Conservation (phyloP, 2,329 filamentous ascomycete species). For the Aspergillus hiratsukae region DNA sequence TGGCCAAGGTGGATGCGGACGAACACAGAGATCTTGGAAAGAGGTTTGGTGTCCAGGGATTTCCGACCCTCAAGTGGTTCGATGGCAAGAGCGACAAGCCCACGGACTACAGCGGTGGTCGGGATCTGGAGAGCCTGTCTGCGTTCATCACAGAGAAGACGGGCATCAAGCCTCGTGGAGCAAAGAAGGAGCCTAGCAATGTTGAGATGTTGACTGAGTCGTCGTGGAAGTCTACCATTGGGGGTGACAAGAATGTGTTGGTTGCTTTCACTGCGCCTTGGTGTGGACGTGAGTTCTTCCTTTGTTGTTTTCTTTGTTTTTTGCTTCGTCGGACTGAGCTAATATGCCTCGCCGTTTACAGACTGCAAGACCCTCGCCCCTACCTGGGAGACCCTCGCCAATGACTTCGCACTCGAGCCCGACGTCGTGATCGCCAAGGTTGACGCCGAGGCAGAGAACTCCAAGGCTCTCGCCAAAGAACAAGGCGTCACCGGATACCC, state of each 20-base stretch:
- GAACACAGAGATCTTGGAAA: conserved; percentile 78
- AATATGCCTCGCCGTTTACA: conserved; percentile 37
- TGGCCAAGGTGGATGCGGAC: conserved; percentile 96
- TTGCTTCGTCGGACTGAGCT: conserved; percentile 3
- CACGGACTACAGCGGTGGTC: conserved; percentile 76
- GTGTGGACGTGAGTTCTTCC: conserved; percentile 80
- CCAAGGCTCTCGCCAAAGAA: conserved; percentile 70
- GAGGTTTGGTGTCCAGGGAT: conserved; percentile 84
- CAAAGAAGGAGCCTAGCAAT: conserved; percentile 60
- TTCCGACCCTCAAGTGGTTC: conserved; percentile 96
- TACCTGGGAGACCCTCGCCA: conserved; percentile 80
- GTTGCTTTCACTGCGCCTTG: conserved; percentile 97
- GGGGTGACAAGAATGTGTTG: conserved; percentile 80
- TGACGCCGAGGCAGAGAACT: conserved; percentile 82
- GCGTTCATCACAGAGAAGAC: conserved; percentile 84
- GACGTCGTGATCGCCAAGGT: conserved; percentile 88
- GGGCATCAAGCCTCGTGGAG: conserved; percentile 68
- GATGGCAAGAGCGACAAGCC: conserved; percentile 89
- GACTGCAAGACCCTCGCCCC: conserved; percentile 97
- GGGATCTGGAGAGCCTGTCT: conserved; percentile 80
- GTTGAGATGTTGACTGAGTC: conserved; percentile 77
- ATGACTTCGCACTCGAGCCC: conserved; percentile 72
- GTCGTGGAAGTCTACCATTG: conserved; percentile 72
- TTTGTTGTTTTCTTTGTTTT: conserved; percentile 1
- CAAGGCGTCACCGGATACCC: conserved; percentile 84